Evolutionary conservation across 2,329 filamentous ascomycete species (phyloP), one percentile per base, ranked within the genome.

Genomic region (Alternaria sp.): DNA sequence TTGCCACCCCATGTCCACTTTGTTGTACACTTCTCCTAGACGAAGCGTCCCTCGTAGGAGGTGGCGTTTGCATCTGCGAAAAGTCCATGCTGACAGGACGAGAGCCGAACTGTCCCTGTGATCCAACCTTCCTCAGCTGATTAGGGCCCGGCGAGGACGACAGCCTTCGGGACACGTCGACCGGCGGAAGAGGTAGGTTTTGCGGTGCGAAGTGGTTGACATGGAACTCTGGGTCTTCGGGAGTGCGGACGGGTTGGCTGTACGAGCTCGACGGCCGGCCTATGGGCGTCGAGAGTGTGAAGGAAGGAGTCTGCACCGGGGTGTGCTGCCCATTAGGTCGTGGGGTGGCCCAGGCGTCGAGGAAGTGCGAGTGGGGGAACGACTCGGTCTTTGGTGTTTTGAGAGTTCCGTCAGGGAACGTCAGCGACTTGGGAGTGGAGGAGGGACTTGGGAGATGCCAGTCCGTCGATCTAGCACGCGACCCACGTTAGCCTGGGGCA

Each of bases 31-130:
- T 82, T 66, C 85, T 83, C 71, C 84, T 82, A 6, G 84, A 86
- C 18, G 86, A 82, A 56, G 81, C 79, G 65, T 83, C 87, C 76
- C 87, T 83, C 25, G 87, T 89, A 3, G 87, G 87, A 53, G 87
- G 87, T 33, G 87, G 87, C 12, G 87, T 89, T 76, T 89, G 87
- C 82, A 89, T 88, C 14, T 85, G 83, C 21, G 79, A 80, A 14
- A 77, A 74, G 62, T 81, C 77, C 80, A 82, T 82, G 58, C 66
- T 76, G 66, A 74, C 67, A 21, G 72, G 71, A 55, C 70, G 71
- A 26, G 73, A 61, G 44, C 64, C 58, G n/a, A 67, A 61, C 47
- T 71, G 69, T 33, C 64, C 61, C 60, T 66, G 63, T 37, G 60
- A 60, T 12, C 55, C 65, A 41, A 60, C 30, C 26, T 58, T 63